Evolutionary conservation across 345 rosid genomes (phyloP).

Genomic region (Euclidium syriacum): DNA sequence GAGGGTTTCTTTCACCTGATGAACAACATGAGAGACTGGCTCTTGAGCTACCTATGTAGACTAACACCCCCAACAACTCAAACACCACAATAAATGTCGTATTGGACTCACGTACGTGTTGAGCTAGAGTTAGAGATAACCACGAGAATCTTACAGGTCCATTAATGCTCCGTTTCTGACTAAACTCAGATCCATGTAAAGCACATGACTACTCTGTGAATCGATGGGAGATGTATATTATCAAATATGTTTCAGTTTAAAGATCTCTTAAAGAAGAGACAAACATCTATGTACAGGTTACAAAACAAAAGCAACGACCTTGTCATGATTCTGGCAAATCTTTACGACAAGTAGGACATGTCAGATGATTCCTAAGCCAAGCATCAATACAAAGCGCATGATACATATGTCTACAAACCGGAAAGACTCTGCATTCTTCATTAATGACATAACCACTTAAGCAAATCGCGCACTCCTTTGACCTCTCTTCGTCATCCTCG

Average conservation of each 20-base stretch:
- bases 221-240: background rate
- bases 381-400: slow-evolving; percentile 25
- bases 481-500: background rate
- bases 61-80: no score
- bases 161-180: background rate
- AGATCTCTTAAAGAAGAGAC: slow-evolving; percentile 3
- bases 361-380: slow-evolving; percentile 32
- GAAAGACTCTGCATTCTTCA: slow-evolving; percentile 28
- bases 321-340: slow-evolving; percentile 21
- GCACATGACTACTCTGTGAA: background rate
- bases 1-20: no score
- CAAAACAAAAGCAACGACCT: background rate
- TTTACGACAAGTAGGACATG: slow-evolving; percentile 33
- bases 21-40: no score
- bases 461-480: slow-evolving; percentile 28
- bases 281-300: slow-evolving; percentile 11
- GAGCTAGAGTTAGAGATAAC: no score
- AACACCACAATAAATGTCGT: no score
- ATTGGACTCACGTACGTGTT: no score
- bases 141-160: no score
- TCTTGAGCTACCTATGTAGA: no score
- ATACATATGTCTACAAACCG: slow-evolving; percentile 31
- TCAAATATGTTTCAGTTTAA: background rate
- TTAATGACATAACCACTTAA: slow-evolving; percentile 12
- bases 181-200: background rate